Conservation (phyloP, 2,329 filamentous ascomycete species). For the Chaetomium strumarium region DNA sequence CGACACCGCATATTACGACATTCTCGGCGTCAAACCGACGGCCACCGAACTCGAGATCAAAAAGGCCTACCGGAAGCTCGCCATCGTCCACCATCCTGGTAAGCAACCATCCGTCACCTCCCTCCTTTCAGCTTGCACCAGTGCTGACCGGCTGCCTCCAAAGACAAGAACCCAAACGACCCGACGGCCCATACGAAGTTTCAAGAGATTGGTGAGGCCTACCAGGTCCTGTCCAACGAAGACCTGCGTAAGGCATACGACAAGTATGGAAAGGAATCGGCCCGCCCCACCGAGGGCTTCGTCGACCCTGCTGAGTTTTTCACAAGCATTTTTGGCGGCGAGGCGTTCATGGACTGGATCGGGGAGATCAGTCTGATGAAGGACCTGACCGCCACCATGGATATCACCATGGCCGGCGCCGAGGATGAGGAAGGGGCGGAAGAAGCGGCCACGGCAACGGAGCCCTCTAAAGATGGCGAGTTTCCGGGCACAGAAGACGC, state of each 20-base stretch:
- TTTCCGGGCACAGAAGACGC: slow-evolving; percentile 53
- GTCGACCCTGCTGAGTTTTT: slow-evolving; percentile 97
- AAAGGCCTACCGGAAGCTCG: slow-evolving; percentile 91
- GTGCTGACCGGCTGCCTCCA: slow-evolving; percentile 12
- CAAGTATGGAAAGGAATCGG: slow-evolving; percentile 92
- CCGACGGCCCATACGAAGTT: slow-evolving; percentile 91
- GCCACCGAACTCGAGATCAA: slow-evolving; percentile 92
- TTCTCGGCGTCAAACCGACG: slow-evolving; percentile 74
- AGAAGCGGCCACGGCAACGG: slow-evolving; percentile 38
- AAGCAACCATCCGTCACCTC: slow-evolving; percentile 25
- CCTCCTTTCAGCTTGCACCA: neutral
- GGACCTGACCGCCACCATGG: slow-evolving; percentile 96
- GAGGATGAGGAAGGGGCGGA: slow-evolving; percentile 58
- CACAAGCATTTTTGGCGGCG: slow-evolving; percentile 94
- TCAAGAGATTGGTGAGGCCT: slow-evolving; percentile 73
- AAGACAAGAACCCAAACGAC: slow-evolving; percentile 97
- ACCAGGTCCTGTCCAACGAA: slow-evolving; percentile 77
- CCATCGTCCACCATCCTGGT: slow-evolving; percentile 89
- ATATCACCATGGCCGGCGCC: slow-evolving; percentile 81
- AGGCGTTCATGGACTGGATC: slow-evolving; percentile 93
- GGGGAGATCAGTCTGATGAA: slow-evolving; percentile 99
- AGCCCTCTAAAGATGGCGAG: slow-evolving; percentile 36
- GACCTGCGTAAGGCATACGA: slow-evolving; percentile 90
- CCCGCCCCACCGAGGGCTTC: slow-evolving; percentile 86
- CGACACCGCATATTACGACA: slow-evolving; percentile 85